Evolutionary conservation across 306 rosid genomes (phyloP), one percentile per base, ranked within the genome.

Genomic region (Comarum palustre): DNA sequence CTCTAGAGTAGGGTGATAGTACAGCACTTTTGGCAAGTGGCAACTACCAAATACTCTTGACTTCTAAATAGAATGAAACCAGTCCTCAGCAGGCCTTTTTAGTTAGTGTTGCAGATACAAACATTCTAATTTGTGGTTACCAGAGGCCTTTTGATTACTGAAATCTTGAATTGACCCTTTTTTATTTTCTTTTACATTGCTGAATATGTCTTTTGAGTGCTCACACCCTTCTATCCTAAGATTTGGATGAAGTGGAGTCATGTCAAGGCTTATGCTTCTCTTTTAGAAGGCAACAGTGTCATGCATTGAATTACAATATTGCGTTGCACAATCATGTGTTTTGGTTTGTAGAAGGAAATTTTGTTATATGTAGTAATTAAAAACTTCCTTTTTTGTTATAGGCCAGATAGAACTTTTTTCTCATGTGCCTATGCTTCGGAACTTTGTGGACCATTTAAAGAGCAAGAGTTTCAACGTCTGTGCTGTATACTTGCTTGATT

Each of bases 351-450:
- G 48, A 19, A 32, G 38, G 4, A 15, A 58, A 73, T 14, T 47
- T 0, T 32, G 29, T 48, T 55, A 32, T 79, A 62, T 14, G 38
- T 65, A 43, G 15, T 55, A 32, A 61, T 75, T 52, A 39, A 19
- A 54, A 52, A 52, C 54, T 68, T 81, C 20, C 43, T 31, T 36
- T 79, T 50, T 36, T 69, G 50, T 82, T 86, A 60, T 81, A 93
- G 97, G 98, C 73, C 98, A 93, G 84, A 91, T 93, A 74, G 97
- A 93, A 82, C 96, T 91, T 52, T 93, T 82, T 82, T 91, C 97
- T 2, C 98, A 93, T 77, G 94, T 93, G 36, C 89, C 97, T 14
- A 92, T 87, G 75, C 92, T 91, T 55, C 77, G 77, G 67, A 93
- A 91, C 80, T 93, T 91, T 69, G 94, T 89, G 74, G 98, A 93